Percentiles rank a stretch among this genome's conserved stretches.
phyloP scores from a whole-genome alignment of 1,139 yeast species.

The Zygosaccharomyces sapae region DNA sequence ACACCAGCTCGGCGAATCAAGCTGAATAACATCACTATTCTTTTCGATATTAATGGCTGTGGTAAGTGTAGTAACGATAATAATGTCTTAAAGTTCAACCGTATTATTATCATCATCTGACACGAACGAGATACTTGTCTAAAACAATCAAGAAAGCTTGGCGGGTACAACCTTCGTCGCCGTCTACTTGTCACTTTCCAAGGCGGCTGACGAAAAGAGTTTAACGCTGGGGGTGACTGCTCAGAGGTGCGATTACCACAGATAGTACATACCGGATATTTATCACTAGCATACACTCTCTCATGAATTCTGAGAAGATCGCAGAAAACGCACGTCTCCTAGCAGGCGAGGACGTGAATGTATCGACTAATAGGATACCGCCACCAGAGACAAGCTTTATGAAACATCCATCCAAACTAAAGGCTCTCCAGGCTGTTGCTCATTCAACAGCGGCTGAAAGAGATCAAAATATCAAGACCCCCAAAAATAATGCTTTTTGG shows the following conservation, averaged over 20 bases:
- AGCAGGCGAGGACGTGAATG: constrained; percentile 8
- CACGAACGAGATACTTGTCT: neutral
- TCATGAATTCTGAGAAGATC: constrained; percentile 12
- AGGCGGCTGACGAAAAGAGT: neutral
- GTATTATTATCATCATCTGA: neutral
- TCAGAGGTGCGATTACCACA: no score
- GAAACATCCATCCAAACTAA: constrained; percentile 14
- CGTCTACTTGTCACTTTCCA: neutral
- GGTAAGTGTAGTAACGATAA: neutral
- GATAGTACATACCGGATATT: no score
- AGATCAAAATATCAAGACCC: constrained; percentile 1
- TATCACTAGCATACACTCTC: neutral
- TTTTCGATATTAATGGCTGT: neutral
- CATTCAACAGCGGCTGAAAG: constrained; percentile 15
- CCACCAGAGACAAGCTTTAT: constrained; percentile 24
- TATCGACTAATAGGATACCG: constrained; percentile 14
- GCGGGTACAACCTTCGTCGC: constrained; percentile 1
- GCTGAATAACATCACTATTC: neutral
- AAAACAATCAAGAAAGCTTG: neutral
- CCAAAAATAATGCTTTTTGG: constrained; percentile 11
- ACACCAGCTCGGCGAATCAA: constrained; percentile 14
- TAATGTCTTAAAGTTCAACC: neutral
- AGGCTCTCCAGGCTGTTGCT: constrained; percentile 20
- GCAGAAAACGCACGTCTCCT: constrained; percentile 11
- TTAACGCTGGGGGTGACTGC: neutral